A percentile compares a stretch with the other conserved stretches of the same genome.
These are phyloP conservation scores for Ogataea kodamae DNA, from an alignment of 805 yeast genomes.

Conservation along the genomic window DNA sequence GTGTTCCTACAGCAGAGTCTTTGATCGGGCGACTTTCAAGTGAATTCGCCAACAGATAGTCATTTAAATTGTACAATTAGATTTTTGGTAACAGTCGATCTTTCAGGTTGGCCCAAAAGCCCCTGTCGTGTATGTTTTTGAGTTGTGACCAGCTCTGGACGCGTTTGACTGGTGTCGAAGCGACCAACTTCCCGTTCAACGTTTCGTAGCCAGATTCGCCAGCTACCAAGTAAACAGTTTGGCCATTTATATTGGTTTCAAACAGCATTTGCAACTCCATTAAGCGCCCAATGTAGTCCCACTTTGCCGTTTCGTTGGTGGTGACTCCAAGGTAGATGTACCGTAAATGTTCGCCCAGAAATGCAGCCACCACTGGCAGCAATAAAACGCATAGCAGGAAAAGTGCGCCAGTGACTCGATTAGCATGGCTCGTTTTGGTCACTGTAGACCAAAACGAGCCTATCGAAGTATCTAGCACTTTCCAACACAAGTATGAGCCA, in stretches of 20 bases:
- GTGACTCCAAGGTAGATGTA: conserved; percentile 53
- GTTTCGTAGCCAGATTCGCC: not conserved
- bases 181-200: conserved; percentile 7
- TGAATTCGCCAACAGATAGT: conserved; percentile 8
- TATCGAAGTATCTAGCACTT: conserved; percentile 20
- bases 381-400: conserved; percentile 39
- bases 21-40: conserved; percentile 29
- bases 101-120: conserved; percentile 41
- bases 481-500: conserved; percentile 39
- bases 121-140: conserved; percentile 47
- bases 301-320: conserved; percentile 52
- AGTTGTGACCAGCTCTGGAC: conserved; percentile 31
- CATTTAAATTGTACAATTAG: conserved; percentile 7
- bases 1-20: conserved; percentile 34
- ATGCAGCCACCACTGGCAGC: conserved; percentile 36
- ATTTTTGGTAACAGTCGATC: conserved; percentile 32
- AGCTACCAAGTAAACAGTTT: conserved; percentile 1
- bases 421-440: conserved; percentile 30
- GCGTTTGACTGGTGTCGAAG: conserved; percentile 5
- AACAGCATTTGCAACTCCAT: conserved; percentile 31
- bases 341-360: conserved; percentile 41
- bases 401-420: conserved; percentile 41
- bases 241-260: conserved; percentile 7
- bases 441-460: conserved; percentile 13
- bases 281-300: conserved; percentile 47